These are phyloP conservation scores for Talaromyces liani DNA, from an alignment of 495 filamentous ascomycete species.

Conservation along the genomic window DNA sequence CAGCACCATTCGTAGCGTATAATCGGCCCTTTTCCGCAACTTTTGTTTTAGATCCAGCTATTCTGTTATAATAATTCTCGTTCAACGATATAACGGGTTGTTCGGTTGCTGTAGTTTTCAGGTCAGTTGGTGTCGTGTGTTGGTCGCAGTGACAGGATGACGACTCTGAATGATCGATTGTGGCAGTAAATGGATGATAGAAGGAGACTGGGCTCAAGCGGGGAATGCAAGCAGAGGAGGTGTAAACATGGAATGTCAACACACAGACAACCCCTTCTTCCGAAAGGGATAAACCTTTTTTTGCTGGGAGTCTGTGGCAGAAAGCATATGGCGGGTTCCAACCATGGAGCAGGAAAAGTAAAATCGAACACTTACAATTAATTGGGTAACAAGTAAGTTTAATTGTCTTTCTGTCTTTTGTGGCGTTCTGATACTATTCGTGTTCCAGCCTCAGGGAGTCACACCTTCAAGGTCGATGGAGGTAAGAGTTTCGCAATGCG, in stretches of 20 bases:
- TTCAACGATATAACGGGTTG: background rate
- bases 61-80: background rate
- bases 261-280: conserved; percentile 7
- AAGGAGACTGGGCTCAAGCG: conserved; percentile 7
- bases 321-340: background rate
- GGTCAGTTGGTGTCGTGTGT: background rate
- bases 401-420: background rate
- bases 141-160: background rate
- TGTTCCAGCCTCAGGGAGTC: conserved; percentile 3
- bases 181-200: conserved; percentile 2
- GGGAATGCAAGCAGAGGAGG: conserved; percentile 4
- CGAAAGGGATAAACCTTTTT: conserved; percentile 4
- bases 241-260: conserved; percentile 11
- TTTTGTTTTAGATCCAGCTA: background rate
- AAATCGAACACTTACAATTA: background rate
- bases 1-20: background rate
- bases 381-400: background rate
- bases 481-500: conserved; percentile 4
- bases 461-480: conserved; percentile 6
- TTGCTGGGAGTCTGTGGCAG: background rate
- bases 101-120: background rate
- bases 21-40: background rate
- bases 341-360: background rate
- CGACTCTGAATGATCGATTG: background rate
- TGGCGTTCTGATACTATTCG: conserved; percentile 2